These are phyloP conservation scores for Paramyrothecium roridum DNA, from an alignment of 2,329 filamentous ascomycete genomes.

Conservation along the genomic window DNA sequence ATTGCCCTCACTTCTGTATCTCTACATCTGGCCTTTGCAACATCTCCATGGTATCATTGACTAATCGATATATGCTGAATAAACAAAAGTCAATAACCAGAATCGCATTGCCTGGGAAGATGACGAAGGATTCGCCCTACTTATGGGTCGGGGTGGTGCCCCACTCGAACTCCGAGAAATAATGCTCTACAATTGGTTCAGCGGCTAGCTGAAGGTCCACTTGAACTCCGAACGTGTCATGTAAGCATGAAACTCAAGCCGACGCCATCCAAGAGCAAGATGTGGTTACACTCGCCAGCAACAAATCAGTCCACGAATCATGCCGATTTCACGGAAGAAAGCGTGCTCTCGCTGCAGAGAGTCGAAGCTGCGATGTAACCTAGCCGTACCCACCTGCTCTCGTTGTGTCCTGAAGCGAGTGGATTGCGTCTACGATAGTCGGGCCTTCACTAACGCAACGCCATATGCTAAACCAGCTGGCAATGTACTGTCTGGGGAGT, in stretches of 20 bases:
- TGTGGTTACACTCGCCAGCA: too few relatives aligned
- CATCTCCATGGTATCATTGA: too few relatives aligned
- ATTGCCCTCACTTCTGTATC: too few relatives aligned
- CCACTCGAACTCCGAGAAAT: not conserved
- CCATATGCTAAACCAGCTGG: too few relatives aligned
- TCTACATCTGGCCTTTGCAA: too few relatives aligned
- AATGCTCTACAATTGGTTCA: not conserved
- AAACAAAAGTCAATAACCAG: too few relatives aligned
- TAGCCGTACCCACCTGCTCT: conserved; percentile 4
- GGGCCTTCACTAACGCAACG: not conserved
- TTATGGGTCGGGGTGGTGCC: not conserved
- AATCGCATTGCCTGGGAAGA: too few relatives aligned
- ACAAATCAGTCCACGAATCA: not conserved
- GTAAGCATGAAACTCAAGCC: not conserved
- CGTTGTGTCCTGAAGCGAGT: conserved; percentile 4
- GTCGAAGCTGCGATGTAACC: conserved; percentile 8
- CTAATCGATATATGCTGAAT: too few relatives aligned
- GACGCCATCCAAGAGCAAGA: too few relatives aligned
- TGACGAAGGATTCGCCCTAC: too few relatives aligned
- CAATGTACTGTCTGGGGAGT: not conserved
- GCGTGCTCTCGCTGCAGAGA: conserved; percentile 8
- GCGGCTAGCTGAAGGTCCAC: not conserved
- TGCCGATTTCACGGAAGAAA: conserved; percentile 10
- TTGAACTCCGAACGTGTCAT: conserved; percentile 4
- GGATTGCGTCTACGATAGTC: conserved; percentile 6